Evolutionary conservation across 108 stramenopile species (phyloP).

Genomic region (Skeletonema costatum): DNA sequence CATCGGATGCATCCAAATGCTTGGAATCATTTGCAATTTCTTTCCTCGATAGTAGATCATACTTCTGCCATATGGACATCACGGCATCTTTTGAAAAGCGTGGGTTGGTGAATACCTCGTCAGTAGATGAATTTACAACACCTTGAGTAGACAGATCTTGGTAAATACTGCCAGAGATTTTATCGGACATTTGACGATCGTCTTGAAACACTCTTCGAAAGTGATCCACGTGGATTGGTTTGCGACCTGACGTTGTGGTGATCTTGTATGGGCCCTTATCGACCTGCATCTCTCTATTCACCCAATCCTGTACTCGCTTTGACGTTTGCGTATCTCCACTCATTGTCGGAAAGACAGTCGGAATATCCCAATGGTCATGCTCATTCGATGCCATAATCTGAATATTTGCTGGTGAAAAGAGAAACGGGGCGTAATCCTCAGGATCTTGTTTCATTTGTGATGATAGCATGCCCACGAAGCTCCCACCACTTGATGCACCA

Average conservation of each 20-base stretch:
- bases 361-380: conserved; percentile 24
- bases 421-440: conserved; percentile 26
- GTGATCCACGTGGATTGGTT: conserved; percentile 9
- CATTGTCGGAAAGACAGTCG: conserved; percentile 44
- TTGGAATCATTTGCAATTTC: conserved; percentile 6
- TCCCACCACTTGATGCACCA: conserved; percentile 39
- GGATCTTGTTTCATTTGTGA: conserved; percentile 18
- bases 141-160: background rate
- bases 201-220: conserved; percentile 1
- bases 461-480: conserved; percentile 24
- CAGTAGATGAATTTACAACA: background rate
- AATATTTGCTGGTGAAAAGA: conserved; percentile 42
- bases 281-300: background rate
- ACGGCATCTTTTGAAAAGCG: background rate
- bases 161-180: conserved; percentile 2
- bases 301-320: background rate
- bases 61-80: background rate
- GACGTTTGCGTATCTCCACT: conserved; percentile 27
- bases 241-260: conserved; percentile 4
- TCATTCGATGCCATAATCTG: conserved; percentile 37
- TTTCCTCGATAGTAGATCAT: background rate
- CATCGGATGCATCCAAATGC: background rate
- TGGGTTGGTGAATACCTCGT: background rate
- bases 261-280: conserved; percentile 9
- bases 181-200: conserved; percentile 14